Percentiles rank a stretch among this genome's conserved stretches.
phyloP scores from a whole-genome alignment of 2,329 filamentous ascomycete genomes.

The Knoxdaviesia capensis region DNA sequence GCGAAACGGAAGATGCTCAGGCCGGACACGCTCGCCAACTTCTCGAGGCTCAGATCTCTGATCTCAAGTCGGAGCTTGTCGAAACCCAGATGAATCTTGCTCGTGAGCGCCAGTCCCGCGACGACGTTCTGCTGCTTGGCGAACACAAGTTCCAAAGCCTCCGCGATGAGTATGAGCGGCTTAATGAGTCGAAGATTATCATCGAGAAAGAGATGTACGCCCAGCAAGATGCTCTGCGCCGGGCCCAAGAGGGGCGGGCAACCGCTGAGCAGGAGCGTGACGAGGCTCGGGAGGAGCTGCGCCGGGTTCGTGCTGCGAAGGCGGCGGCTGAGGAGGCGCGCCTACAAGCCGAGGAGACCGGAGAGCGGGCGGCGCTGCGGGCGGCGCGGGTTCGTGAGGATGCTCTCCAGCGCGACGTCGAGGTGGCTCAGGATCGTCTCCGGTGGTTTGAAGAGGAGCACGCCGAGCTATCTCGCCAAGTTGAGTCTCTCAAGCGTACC shows the following conservation, averaged over 20 bases:
- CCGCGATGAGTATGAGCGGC: constrained; percentile 63
- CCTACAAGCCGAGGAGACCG: constrained; percentile 58
- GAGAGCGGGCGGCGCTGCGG: constrained; percentile 59
- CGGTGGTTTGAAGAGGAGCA: constrained; percentile 67
- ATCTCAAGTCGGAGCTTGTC: constrained; percentile 71
- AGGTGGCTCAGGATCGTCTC: constrained; percentile 55
- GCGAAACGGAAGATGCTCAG: constrained; percentile 76
- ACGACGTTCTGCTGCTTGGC: constrained; percentile 77
- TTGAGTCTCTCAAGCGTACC: constrained; percentile 70
- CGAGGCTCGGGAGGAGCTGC: constrained; percentile 71
- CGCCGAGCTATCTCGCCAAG: constrained; percentile 52
- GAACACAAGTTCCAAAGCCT: constrained; percentile 74
- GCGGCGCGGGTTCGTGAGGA: constrained; percentile 65
- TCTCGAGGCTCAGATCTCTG: constrained; percentile 69
- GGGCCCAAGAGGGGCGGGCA: constrained; percentile 63
- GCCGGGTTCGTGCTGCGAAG: constrained; percentile 64
- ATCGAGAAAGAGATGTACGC: constrained; percentile 97
- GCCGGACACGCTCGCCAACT: constrained; percentile 64
- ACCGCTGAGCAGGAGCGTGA: constrained; percentile 75
- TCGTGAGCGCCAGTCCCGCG: constrained; percentile 76
- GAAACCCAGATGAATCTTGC: constrained; percentile 75
- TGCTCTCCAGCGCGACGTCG: constrained; percentile 59
- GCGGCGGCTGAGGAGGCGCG: constrained; percentile 72
- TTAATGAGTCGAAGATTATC: constrained; percentile 89
- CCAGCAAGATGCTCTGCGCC: constrained; percentile 76